Evolutionary conservation across 2,329 filamentous ascomycete species (phyloP).

Genomic region (Colletotrichum sp.): DNA sequence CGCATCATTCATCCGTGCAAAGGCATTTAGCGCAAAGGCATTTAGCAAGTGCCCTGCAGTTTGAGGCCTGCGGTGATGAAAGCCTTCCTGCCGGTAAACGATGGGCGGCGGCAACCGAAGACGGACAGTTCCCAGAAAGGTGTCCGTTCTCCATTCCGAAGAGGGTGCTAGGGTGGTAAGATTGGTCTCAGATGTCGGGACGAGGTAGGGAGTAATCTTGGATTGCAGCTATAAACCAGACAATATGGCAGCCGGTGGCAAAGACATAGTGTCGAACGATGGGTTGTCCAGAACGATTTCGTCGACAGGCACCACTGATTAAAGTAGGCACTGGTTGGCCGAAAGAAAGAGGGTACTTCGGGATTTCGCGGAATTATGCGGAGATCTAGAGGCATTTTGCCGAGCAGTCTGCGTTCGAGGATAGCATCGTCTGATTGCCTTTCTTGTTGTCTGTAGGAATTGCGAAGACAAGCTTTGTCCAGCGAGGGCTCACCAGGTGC

Average conservation of each 20-base stretch:
- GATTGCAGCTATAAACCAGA: neutral
- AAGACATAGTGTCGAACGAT: neutral
- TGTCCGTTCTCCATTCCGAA: neutral
- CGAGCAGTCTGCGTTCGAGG: neutral
- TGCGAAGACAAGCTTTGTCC: neutral
- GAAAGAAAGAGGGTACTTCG: neutral
- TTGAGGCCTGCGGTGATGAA: neutral
- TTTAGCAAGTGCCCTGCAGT: neutral
- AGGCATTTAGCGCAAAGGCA: neutral
- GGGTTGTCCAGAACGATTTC: neutral
- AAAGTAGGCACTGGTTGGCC: neutral
- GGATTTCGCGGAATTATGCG: neutral
- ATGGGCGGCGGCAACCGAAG: neutral
- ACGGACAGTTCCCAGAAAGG: neutral
- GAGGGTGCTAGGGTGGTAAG: neutral
- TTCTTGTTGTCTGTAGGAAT: neutral
- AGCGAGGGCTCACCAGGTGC: neutral
- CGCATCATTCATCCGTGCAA: neutral
- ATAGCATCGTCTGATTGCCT: rapidly evolving
- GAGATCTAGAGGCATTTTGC: neutral
- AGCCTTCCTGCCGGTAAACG: neutral
- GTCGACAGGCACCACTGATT: neutral
- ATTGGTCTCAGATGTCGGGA: neutral
- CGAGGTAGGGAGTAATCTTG: neutral
- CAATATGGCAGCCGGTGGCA: neutral